phyloP scores from a whole-genome alignment of 257 asterid species.

The Cordia subcordata region DNA sequence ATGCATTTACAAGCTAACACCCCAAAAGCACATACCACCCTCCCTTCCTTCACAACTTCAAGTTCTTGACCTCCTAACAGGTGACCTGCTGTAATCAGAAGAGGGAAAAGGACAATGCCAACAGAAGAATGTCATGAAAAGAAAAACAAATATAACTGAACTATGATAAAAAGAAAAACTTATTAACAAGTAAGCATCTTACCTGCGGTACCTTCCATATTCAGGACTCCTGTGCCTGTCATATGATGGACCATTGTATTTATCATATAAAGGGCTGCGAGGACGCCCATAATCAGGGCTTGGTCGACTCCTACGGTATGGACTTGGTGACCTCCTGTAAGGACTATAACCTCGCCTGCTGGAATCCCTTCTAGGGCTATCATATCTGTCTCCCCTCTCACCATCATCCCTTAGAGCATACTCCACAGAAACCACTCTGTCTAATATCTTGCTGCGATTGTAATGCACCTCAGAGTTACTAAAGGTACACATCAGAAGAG shows the following conservation, averaged over 20 bases:
- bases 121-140: background rate
- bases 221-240: conserved; percentile 63
- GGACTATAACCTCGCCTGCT: conserved; percentile 58
- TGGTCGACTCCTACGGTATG: conserved; percentile 54
- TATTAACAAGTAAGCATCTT: background rate
- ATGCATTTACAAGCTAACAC: conserved; percentile 9
- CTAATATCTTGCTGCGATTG: conserved; percentile 68
- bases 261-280: conserved; percentile 64
- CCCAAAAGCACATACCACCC: background rate
- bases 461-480: background rate
- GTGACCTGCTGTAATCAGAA: conserved; percentile 42
- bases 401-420: conserved; percentile 89
- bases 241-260: conserved; percentile 50
- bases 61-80: conserved; percentile 43
- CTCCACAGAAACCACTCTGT: conserved; percentile 90
- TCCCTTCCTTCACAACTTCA: conserved; percentile 5
- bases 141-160: background rate
- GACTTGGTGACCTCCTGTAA: conserved; percentile 63
- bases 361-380: conserved; percentile 61
- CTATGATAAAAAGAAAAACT: background rate
- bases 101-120: conserved; percentile 4
- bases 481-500: conserved; percentile 1
- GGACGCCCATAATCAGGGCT: conserved; percentile 83
- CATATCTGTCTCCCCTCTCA: conserved; percentile 52
- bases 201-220: conserved; percentile 70